phyloP scores from a whole-genome alignment of 2,329 filamentous ascomycete genomes.

The Fusarium tricinctum region DNA sequence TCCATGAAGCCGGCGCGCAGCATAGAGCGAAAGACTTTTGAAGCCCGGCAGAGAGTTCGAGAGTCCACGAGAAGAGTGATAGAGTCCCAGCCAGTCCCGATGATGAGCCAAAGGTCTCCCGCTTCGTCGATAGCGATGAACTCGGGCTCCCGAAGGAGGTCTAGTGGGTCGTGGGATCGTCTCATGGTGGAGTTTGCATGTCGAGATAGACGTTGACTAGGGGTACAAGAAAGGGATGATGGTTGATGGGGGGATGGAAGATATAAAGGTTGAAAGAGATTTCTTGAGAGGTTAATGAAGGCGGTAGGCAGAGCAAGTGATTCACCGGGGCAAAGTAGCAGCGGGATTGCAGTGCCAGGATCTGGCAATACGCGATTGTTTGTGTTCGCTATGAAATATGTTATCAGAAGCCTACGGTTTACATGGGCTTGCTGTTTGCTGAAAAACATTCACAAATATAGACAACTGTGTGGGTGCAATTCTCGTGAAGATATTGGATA shows the following conservation, averaged over 20 bases:
- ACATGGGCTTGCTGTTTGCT: not conserved
- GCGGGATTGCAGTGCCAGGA: not conserved
- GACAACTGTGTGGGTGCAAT: not conserved
- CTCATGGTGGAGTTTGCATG: not conserved
- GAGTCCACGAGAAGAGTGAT: not conserved
- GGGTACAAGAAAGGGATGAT: not conserved
- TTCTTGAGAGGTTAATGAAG: no score
- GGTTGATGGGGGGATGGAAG: not conserved
- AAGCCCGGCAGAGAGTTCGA: not conserved
- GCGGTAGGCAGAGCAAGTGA: not conserved
- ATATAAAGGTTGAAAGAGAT: not conserved
- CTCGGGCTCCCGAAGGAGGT: not conserved
- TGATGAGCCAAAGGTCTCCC: constrained; percentile 1
- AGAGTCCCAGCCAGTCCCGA: not conserved
- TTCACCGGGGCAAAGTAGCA: not conserved
- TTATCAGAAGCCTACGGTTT: not conserved
- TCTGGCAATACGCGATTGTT: not conserved
- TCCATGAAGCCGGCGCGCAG: not conserved
- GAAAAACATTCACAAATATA: not conserved
- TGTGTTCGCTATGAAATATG: not conserved
- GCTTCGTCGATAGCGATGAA: not conserved
- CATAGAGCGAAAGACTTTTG: constrained; percentile 6
- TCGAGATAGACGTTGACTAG: not conserved
- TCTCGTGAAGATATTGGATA: not conserved
- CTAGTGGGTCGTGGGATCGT: not conserved